Evolutionary conservation across 2,329 filamentous ascomycete species (phyloP).

Genomic region (Simplicillium sp.): DNA sequence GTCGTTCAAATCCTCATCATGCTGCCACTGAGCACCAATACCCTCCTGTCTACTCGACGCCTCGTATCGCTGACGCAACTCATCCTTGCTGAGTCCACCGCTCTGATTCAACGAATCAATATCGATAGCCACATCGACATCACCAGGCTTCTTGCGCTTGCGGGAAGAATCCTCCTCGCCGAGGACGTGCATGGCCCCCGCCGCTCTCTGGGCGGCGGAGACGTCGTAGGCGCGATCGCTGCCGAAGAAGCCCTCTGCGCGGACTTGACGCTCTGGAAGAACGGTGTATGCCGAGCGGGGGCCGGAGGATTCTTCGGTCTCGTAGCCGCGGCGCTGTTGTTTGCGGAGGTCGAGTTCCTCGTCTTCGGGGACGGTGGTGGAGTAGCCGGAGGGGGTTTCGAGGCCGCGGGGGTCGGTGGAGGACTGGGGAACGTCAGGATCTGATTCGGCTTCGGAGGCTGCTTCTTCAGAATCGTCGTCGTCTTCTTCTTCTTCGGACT

Average conservation of each 20-base stretch:
- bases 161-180: constrained; percentile 68
- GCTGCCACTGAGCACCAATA: constrained; percentile 57
- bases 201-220: constrained; percentile 36
- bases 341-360: constrained; percentile 92
- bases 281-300: constrained; percentile 81
- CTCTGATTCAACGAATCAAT: constrained; percentile 66
- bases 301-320: constrained; percentile 71
- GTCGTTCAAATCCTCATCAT: constrained; percentile 83
- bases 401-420: constrained; percentile 57
- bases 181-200: constrained; percentile 63
- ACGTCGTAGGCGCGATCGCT: constrained; percentile 91
- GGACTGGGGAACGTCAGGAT: constrained; percentile 51
- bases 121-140: constrained; percentile 88
- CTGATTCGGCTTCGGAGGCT: constrained; percentile 58
- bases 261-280: constrained; percentile 77
- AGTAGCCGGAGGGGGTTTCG: constrained; percentile 73
- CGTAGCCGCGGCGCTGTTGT: constrained; percentile 64
- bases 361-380: constrained; percentile 67
- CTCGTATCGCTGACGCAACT: constrained; percentile 73
- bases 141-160: constrained; percentile 92
- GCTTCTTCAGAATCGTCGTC: constrained; percentile 59
- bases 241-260: constrained; percentile 89
- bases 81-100: constrained; percentile 77
- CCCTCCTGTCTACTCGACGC: constrained; percentile 57
- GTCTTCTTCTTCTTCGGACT: constrained; percentile 67